Evolutionary conservation across 140 eudicot genomes (phyloP), one percentile per base, ranked within the genome.

Genomic region (Senecio squalidus): DNA sequence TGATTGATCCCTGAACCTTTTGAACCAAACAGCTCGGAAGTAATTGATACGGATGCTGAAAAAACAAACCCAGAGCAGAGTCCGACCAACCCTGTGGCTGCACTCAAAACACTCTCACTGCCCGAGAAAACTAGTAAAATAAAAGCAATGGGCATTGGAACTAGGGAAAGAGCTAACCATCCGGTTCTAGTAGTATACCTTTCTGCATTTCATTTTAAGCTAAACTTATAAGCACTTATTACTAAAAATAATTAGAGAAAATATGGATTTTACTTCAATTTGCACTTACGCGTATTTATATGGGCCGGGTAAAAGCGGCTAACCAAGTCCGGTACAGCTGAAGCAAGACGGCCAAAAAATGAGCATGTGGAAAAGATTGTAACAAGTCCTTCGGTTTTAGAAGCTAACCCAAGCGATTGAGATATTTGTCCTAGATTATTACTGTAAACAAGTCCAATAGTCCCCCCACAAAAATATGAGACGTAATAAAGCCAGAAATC

Each of bases 401-500:
- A 56, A 45, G 41, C 51, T 13, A 62, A 64, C 33, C 95, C 95
- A 25, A 66, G 80, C 4, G 95, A 79, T 55, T 86, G 73, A 30
- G 80, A 64, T 56, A 86, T 79, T 34, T 86, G 95, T 13, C 91
- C 91, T 2, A 85, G 59, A 62, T 82, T 79, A 71, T 85, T 85
- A 9, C 82, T 82, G 47, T 86, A 86, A 46, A 86, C 87, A 25
- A 85, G 74, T 17, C 90, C 95, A n/a, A 82, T 76, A 5, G 95
- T 82, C 31, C 95, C 95, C 62, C 88, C 82, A 43, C 95, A 82
- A 36, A 86, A 68, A 40, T 86, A 86, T 4, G 88, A 64, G 0
- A 71, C 28, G 21, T 76, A 86, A 56, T 82, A 86, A 16, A 86
- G 84, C 91, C 91, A 82, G 38, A 86, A 86, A 66, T 86, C 91